These are phyloP conservation scores for Kazachstania sp. DNA, from an alignment of 1,139 yeast species.

Conservation along the genomic window DNA sequence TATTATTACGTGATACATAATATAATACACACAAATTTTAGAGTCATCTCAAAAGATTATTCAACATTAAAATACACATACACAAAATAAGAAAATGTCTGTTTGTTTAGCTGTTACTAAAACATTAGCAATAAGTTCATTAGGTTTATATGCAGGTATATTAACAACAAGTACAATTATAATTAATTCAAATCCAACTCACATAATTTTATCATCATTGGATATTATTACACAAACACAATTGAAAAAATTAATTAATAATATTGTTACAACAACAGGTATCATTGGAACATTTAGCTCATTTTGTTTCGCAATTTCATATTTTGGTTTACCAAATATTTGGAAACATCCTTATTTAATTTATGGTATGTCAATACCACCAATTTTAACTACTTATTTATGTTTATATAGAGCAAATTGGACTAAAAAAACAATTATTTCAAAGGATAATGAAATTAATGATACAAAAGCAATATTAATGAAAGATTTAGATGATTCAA, in stretches of 20 bases:
- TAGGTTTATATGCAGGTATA: constrained; percentile 91
- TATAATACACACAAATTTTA: too few species aligned
- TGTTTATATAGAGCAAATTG: constrained; percentile 8
- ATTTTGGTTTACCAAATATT: constrained; percentile 27
- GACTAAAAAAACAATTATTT: background rate
- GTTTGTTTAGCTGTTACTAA: constrained; percentile 30
- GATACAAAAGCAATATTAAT: constrained; percentile 4
- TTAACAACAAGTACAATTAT: constrained; percentile 73
- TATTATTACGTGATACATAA: too few species aligned
- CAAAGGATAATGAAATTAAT: background rate
- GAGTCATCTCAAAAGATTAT: background rate
- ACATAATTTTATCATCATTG: constrained; percentile 19
- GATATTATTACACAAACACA: constrained; percentile 10
- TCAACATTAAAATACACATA: background rate
- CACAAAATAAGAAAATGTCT: constrained; percentile 14
- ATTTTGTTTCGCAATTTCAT: constrained; percentile 29
- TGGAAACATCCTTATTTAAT: constrained; percentile 32
- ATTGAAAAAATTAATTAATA: constrained; percentile 11
- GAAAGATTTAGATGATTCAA: constrained; percentile 20
- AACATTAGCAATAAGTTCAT: constrained; percentile 67
- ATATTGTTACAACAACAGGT: constrained; percentile 17
- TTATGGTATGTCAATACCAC: constrained; percentile 30
- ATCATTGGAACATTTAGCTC: constrained; percentile 26
- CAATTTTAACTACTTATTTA: constrained; percentile 20
- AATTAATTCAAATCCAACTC: constrained; percentile 24